Conservation (phyloP, 176 grass and related monocot species). For the Tuctoria greenei region DNA sequence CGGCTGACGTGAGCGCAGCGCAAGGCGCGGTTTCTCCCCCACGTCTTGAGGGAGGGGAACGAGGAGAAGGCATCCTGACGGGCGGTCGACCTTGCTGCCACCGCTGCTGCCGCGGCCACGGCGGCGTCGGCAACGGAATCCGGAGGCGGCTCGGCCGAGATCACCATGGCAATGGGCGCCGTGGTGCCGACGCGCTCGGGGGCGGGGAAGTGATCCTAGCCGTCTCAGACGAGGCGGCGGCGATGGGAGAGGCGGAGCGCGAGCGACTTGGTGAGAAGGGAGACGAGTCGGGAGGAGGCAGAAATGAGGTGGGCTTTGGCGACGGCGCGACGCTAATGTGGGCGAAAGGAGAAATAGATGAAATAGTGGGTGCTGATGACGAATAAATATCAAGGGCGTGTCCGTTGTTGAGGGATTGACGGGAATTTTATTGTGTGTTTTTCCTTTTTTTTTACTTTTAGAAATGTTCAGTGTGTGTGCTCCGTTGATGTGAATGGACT, state of each 20-base stretch:
- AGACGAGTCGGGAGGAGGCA: background rate
- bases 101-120: slow-evolving; percentile 12
- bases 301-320: background rate
- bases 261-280: slow-evolving; percentile 34
- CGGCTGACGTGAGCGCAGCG: slow-evolving; percentile 50
- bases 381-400: slow-evolving; percentile 48
- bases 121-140: slow-evolving; percentile 52
- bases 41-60: slow-evolving; percentile 63
- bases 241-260: slow-evolving; percentile 3
- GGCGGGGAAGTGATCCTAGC: background rate
- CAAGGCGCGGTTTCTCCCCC: slow-evolving; percentile 56
- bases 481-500: slow-evolving; percentile 23
- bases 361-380: slow-evolving; percentile 29
- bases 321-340: slow-evolving; percentile 40
- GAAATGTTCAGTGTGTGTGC: background rate
- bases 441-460: background rate
- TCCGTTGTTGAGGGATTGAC: slow-evolving; percentile 18
- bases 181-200: slow-evolving; percentile 29
- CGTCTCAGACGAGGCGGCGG: background rate
- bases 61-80: slow-evolving; percentile 42
- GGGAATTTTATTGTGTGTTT: background rate
- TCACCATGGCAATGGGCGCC: slow-evolving; percentile 56
- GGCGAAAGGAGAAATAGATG: slow-evolving; percentile 38
- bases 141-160: slow-evolving; percentile 49
- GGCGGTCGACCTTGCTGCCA: background rate